Evolutionary conservation across 352 stramenopile genomes (phyloP).

Genomic region (Thalassiosira pacifica): DNA sequence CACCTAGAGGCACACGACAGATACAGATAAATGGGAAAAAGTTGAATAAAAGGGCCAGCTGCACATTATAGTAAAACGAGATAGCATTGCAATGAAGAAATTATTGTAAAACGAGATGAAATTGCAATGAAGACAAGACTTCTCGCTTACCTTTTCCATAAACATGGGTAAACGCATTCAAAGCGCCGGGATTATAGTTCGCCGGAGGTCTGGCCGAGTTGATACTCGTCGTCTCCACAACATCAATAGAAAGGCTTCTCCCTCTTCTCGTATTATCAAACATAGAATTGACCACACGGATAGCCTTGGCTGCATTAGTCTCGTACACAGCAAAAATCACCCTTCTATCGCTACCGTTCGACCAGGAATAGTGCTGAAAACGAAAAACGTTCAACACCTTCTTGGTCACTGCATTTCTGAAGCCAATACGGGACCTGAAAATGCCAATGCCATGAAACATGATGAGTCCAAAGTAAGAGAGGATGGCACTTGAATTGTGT

Average conservation of each 20-base stretch:
- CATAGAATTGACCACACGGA: background rate
- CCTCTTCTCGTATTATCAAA: background rate
- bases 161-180: background rate
- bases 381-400: background rate
- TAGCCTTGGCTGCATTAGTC: background rate
- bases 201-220: background rate
- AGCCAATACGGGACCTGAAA: too few relatives aligned
- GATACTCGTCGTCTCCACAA: too few relatives aligned
- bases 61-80: too few relatives aligned
- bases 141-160: background rate
- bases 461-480: too few relatives aligned
- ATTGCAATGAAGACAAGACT: too few relatives aligned
- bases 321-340: conserved; percentile 18
- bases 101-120: too few relatives aligned
- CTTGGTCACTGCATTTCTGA: background rate
- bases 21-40: too few relatives aligned
- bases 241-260: background rate
- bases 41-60: too few relatives aligned
- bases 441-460: too few relatives aligned
- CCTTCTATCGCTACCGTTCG: background rate
- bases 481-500: too few relatives aligned
- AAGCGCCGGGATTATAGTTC: background rate
- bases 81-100: too few relatives aligned
- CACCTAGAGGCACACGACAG: too few relatives aligned
- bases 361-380: conserved; percentile 14